These are phyloP conservation scores for Leishmania guyanensis DNA, from an alignment of 208 protist species.

Conservation along the genomic window DNA sequence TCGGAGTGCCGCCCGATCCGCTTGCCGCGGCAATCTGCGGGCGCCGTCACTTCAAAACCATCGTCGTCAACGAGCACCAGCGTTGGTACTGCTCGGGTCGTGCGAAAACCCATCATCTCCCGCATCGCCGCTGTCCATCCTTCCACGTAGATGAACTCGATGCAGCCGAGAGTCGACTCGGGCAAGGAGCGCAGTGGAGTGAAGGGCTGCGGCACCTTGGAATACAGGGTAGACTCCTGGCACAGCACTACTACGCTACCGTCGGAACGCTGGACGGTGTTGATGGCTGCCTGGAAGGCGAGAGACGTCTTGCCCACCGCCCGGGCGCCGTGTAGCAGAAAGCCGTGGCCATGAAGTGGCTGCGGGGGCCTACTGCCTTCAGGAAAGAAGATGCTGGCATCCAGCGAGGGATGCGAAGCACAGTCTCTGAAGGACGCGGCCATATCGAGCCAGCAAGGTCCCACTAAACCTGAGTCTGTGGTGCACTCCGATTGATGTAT, in stretches of 20 bases:
- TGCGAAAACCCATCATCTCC: constrained; percentile 47
- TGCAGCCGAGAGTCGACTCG: constrained; percentile 37
- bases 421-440: not conserved
- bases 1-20: constrained; percentile 5
- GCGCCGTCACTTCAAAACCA: constrained; percentile 33
- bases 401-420: not conserved
- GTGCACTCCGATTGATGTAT: not conserved
- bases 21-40: constrained; percentile 1
- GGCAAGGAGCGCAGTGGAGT: constrained; percentile 40
- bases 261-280: constrained; percentile 26
- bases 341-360: constrained; percentile 45
- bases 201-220: constrained; percentile 69
- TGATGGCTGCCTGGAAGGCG: constrained; percentile 70
- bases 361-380: constrained; percentile 16
- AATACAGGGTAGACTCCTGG: constrained; percentile 46
- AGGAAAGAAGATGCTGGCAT: constrained; percentile 30
- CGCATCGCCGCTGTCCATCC: constrained; percentile 31
- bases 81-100: constrained; percentile 27
- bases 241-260: constrained; percentile 52
- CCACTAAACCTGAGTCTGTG: not conserved
- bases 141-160: constrained; percentile 65
- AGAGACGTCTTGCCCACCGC: constrained; percentile 64
- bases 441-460: not conserved
- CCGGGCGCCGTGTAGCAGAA: constrained; percentile 52
- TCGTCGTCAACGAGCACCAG: constrained; percentile 65